Percentiles rank a stretch among this genome's conserved stretches.
Evolutionary conservation across 73 alveolate species (phyloP).

Genomic region (Durusdinium trenchii): DNA sequence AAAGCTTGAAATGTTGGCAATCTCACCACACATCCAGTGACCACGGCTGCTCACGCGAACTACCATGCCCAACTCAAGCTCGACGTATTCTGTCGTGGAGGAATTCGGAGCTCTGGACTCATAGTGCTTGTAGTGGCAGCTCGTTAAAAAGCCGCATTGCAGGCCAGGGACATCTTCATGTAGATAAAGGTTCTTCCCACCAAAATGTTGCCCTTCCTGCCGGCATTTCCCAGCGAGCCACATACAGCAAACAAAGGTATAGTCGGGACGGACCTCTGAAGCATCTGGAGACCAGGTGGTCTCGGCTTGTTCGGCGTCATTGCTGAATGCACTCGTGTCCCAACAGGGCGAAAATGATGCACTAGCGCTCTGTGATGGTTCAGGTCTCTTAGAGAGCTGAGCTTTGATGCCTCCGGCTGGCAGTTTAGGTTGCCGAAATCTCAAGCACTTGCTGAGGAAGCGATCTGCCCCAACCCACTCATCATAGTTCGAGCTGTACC

Average conservation of each 20-base stretch:
- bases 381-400: no score
- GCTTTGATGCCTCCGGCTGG: no score
- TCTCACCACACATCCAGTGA: neutral
- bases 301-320: no score
- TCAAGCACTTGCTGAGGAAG: neutral
- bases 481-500: neutral
- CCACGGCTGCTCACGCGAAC: neutral
- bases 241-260: conserved; percentile 50
- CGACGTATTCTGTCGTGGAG: neutral
- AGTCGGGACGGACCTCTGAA: no score
- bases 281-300: no score
- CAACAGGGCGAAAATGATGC: no score
- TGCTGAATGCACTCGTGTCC: no score
- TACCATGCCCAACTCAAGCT: neutral
- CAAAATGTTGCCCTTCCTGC: neutral
- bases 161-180: conserved; percentile 58
- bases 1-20: neutral
- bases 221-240: conserved; percentile 60
- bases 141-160: neutral
- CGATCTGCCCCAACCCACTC: conserved; percentile 57
- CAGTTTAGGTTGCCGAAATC: neutral
- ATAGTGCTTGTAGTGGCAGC: conserved; percentile 13
- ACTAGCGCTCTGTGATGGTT: no score
- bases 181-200: neutral
- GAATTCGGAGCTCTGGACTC: neutral